These are phyloP conservation scores for Oryza officinalis DNA, from an alignment of 176 grass and related monocot species.

Conservation along the genomic window DNA sequence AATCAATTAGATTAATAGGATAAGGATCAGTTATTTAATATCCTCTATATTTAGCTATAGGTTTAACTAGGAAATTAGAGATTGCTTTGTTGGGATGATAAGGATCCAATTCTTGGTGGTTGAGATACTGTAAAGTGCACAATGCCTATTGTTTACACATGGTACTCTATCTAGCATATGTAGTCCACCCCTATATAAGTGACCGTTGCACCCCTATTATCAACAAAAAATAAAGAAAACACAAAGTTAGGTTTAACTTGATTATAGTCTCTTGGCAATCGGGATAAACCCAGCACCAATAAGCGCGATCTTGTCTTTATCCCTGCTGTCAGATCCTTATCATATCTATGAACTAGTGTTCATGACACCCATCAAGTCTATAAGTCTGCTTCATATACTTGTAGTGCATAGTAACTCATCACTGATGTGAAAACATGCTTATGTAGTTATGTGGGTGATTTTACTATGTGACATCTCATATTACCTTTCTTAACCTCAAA, in stretches of 20 bases:
- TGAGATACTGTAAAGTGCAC: background rate
- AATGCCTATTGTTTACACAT: no score
- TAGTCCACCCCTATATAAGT: no score
- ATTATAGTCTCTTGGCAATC: no score
- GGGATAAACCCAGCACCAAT: no score
- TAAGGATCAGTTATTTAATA: background rate
- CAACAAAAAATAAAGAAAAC: no score
- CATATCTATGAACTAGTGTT: no score
- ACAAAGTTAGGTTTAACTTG: no score
- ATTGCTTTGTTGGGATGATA: background rate
- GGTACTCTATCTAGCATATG: no score
- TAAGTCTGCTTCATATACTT: background rate
- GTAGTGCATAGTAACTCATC: constrained; percentile 11
- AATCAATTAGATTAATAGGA: background rate
- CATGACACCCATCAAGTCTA: no score
- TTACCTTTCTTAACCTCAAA: background rate
- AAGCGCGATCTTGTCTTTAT: no score
- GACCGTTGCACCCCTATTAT: no score
- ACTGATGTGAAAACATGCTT: background rate
- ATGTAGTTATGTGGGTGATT: background rate
- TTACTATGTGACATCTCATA: background rate
- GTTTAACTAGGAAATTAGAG: background rate
- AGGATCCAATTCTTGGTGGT: background rate
- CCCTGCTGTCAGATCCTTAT: no score
- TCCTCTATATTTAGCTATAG: background rate